Evolutionary conservation across 2,329 filamentous ascomycete species (phyloP), one percentile per base, ranked within the genome.

Genomic region (Fusarium verrucosum): DNA sequence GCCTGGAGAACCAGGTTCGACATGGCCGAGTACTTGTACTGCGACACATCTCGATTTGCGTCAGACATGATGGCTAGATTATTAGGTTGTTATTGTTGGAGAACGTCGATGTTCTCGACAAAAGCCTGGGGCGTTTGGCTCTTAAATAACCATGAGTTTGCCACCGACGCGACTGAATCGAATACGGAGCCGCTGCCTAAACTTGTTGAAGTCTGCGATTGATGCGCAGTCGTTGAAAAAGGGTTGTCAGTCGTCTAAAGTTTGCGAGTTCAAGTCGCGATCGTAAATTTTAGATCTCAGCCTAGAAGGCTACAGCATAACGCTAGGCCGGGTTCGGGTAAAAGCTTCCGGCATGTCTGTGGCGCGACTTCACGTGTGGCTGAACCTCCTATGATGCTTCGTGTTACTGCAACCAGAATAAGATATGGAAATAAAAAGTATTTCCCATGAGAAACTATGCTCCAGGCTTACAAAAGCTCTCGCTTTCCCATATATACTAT

Each of bases 1-100:
- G 93, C 94, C 91, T 99, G 95, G 87, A 99, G 92, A 77, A 99
- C 95, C 92, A 99, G 90, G 88, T 99, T 99, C 82, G 95, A 99
- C 95, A 99, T 98, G 79, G 92, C 93, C 88, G 93, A 93, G 87
- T 97, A 97, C 81, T 97, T 97, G 87, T 96, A 97, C 81, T 97
- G 94, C 79, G 92, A 94, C 74, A 96, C 91, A 90, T 95, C 88
- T 79, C 87, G 87, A 74, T 89, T 83, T 78, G 87, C 84, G 78
- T 89, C 91, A 78, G 90, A 85, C 92, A 94, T 94, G 57, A 76
- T 84, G 77, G 69, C 74, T 73, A 71, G 64, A 59, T 68, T 69
- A 66, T 68, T 66, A 71, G 60, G 69, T 67, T 56, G 59, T 64
- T 71, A 53, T 68, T 57, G 61, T 57, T 57, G 56, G 72, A 73